A percentile compares a stretch with the other conserved stretches of the same genome.
phyloP scores from a whole-genome alignment of 2,329 filamentous ascomycete species.

The Arthrobotrys entomopaga region DNA sequence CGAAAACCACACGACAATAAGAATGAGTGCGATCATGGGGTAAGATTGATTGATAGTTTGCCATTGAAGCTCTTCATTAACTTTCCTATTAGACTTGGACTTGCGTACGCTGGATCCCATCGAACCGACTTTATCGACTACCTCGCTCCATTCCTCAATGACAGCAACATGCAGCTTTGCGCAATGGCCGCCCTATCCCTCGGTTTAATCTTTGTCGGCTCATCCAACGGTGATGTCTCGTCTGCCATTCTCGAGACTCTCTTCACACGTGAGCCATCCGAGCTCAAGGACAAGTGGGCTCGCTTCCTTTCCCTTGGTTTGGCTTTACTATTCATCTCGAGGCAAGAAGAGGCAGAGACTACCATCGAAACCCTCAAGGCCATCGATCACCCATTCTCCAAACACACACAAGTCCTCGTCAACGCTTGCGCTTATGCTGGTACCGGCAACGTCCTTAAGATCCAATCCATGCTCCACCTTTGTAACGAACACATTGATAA shows the following conservation, averaged over 20 bases:
- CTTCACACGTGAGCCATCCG: constrained; percentile 85
- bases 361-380: constrained; percentile 96
- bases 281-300: constrained; percentile 97
- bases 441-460: constrained; percentile 94
- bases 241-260: constrained; percentile 92
- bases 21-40: constrained; percentile 88
- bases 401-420: constrained; percentile 91
- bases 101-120: constrained; percentile 94
- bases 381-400: constrained; percentile 95
- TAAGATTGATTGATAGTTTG: background rate
- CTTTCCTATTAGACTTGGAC: constrained; percentile 71
- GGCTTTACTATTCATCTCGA: constrained; percentile 92
- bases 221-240: constrained; percentile 87
- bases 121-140: constrained; percentile 87
- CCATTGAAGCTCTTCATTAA: background rate
- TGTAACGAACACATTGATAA: constrained; percentile 98
- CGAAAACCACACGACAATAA: constrained; percentile 76
- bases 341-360: constrained; percentile 98
- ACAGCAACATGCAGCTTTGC: constrained; percentile 94
- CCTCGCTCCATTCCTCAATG: constrained; percentile 85
- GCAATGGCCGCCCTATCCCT: constrained; percentile 94
- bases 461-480: constrained; percentile 95
- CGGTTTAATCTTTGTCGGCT: constrained; percentile 91
- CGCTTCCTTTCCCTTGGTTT: constrained; percentile 94
- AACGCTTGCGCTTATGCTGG: constrained; percentile 99